Percentiles rank a stretch among this genome's conserved stretches.
Conservation (phyloP, 306 rosid genomes). For the Trifolium subterraneum region DNA sequence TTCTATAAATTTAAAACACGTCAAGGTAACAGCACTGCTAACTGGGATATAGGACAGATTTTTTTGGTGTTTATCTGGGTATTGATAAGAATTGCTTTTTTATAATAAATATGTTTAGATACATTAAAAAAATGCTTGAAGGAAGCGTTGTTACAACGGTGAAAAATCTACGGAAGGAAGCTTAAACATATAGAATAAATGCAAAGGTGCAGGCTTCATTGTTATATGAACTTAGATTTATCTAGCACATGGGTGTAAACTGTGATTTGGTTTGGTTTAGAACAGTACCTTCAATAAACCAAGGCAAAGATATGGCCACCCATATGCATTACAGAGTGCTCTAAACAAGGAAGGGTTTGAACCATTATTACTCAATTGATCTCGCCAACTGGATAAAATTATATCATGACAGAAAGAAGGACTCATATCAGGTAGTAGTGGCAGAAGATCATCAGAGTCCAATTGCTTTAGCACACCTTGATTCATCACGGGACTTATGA, state of each 20-base stretch:
- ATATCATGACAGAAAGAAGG: conserved; percentile 70
- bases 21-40: conserved; percentile 15
- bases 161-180: neutral
- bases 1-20: conserved; percentile 27
- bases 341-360: conserved; percentile 71
- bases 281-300: conserved; percentile 83
- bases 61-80: conserved; percentile 8
- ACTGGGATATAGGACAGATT: neutral
- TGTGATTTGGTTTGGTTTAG: conserved; percentile 21
- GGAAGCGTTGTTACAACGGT: neutral
- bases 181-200: conserved; percentile 18
- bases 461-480: conserved; percentile 78
- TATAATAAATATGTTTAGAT: conserved; percentile 16
- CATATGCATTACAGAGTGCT: conserved; percentile 87
- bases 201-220: conserved; percentile 10
- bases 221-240: conserved; percentile 28
- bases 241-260: conserved; percentile 28
- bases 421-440: conserved; percentile 73
- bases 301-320: conserved; percentile 84
- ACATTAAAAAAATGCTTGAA: conserved; percentile 9
- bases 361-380: conserved; percentile 52
- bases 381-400: conserved; percentile 70
- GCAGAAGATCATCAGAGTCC: conserved; percentile 76
- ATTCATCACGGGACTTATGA: conserved; percentile 75
- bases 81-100: conserved; percentile 10